A percentile compares a stretch with the other conserved stretches of the same genome.
phyloP scores from a whole-genome alignment of 2,329 filamentous ascomycete species.

The Pyrenophora seminiperda region DNA sequence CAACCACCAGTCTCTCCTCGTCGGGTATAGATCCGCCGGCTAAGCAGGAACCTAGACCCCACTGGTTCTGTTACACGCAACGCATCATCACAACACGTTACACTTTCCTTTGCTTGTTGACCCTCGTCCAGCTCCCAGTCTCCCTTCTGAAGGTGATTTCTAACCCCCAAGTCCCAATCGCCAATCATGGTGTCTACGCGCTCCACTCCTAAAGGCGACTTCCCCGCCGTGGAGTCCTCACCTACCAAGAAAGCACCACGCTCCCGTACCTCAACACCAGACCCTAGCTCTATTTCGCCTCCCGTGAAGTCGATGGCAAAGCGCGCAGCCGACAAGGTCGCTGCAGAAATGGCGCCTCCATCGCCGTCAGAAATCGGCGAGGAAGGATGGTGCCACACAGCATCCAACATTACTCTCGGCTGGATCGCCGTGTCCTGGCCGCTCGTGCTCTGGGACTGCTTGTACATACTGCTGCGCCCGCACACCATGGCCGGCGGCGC shows the following conservation, averaged over 20 bases:
- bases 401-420: constrained; percentile 63
- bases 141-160: too few species aligned
- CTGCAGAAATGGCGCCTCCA: constrained; percentile 19
- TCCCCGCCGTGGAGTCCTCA: constrained; percentile 44
- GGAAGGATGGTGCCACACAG: constrained; percentile 62
- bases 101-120: background rate
- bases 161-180: background rate
- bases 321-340: constrained; percentile 32
- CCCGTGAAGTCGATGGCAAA: constrained; percentile 24
- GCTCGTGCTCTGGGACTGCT: constrained; percentile 79
- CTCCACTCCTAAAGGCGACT: constrained; percentile 43
- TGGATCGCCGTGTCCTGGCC: constrained; percentile 79
- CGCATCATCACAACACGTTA: constrained; percentile 17
- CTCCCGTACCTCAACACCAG: constrained; percentile 40
- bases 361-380: constrained; percentile 30
- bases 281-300: constrained; percentile 25
- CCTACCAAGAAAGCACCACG: constrained; percentile 45
- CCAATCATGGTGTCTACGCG: constrained; percentile 49
- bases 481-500: constrained; percentile 79
- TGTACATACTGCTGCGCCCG: constrained; percentile 79
- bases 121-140: background rate
- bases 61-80: constrained; percentile 6
- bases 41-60: constrained; percentile 8
- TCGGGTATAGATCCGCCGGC: constrained; percentile 8
- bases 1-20: background rate